A percentile compares a stretch with the other conserved stretches of the same genome.
These are phyloP conservation scores for Rhodomyrtus tomentosa DNA, from an alignment of 345 rosid genomes.

Conservation along the genomic window DNA sequence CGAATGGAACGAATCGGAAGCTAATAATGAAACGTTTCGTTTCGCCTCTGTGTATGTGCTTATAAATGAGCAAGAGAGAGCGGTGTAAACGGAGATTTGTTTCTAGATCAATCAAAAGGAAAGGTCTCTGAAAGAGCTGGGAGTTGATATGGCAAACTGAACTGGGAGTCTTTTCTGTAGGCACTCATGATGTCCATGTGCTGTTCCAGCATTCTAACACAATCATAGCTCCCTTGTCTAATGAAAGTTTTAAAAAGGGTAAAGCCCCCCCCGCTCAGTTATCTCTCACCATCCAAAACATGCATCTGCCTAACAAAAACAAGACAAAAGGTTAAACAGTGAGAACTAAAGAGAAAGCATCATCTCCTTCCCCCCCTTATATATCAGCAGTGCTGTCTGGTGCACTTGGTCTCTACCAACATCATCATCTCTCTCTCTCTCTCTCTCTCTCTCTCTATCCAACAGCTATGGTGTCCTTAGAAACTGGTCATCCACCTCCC, in stretches of 20 bases:
- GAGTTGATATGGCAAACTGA: neutral
- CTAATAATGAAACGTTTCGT: neutral
- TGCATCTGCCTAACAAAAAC: constrained; percentile 6
- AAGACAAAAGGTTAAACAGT: constrained; percentile 2
- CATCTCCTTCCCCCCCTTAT: constrained; percentile 11
- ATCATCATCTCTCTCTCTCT: constrained; percentile 1
- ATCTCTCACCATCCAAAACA: constrained; percentile 26
- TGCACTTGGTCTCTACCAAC: neutral
- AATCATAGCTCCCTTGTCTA: neutral
- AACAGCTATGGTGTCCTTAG: constrained; percentile 41
- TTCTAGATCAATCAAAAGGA: neutral
- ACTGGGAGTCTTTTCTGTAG: neutral
- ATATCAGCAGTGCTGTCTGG: constrained; percentile 6
- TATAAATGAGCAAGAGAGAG: neutral
- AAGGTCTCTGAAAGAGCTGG: neutral
- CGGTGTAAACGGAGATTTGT: neutral
- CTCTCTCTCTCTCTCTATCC: neutral
- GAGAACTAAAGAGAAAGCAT: neutral
- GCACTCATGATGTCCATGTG: constrained; percentile 25
- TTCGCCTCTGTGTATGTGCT: neutral
- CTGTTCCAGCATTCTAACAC: constrained; percentile 22
- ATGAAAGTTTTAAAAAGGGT: neutral
- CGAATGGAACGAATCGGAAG: neutral
- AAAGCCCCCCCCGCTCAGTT: neutral
- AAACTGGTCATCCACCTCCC: constrained; percentile 24